Evolutionary conservation across 1,284 basidiomycete species (phyloP), one percentile per base, ranked within the genome.

Genomic region (Sparassis latifolia): DNA sequence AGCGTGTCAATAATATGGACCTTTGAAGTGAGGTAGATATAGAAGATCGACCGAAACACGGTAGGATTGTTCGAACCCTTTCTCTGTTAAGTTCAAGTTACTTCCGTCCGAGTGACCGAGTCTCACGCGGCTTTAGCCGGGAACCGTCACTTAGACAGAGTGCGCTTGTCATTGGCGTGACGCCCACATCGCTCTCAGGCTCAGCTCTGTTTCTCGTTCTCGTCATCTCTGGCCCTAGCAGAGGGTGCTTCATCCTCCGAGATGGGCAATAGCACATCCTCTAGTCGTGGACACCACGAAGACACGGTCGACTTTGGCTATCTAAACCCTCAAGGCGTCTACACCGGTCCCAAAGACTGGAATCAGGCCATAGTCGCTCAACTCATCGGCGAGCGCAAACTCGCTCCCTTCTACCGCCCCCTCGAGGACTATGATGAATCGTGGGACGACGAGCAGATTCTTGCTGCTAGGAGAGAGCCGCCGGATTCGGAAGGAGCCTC

Each of bases 351-450:
- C 38, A 79, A 83, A 64, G 95, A 98, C 70, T 99, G 94, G 84
- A 90, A 92, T 65, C 90, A 96, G 61, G 69, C 81, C 52, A 74
- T 92, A 53, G 94, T 97, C 53, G 86, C 89, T 48, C 83, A 89
- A 64, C 79, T 92, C 63, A 95, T 99, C 68, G 74, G 88, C 60
- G 85, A 90, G 55, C 86, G 92, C 64, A 86, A 82, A 62, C 80
- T 99, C 30, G 92, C 94, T 0, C 97, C 97, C 0, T 98, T 98
- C 72, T 99, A 97, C 69, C 81, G 92, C 42, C 94, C 95, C 3
- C 76, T 97, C 32, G 94, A 98, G 62, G 96, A 98, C 57, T 97
- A 90, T 64, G 86, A 90, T 32, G 85, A 89, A 10, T 78, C 80
- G 50, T 95, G 91, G 88, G 83, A 88, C 56, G 84, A 89, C 62